Evolutionary conservation across 148 eudicot species (phyloP).

Genomic region (Rhododendron henanense): DNA sequence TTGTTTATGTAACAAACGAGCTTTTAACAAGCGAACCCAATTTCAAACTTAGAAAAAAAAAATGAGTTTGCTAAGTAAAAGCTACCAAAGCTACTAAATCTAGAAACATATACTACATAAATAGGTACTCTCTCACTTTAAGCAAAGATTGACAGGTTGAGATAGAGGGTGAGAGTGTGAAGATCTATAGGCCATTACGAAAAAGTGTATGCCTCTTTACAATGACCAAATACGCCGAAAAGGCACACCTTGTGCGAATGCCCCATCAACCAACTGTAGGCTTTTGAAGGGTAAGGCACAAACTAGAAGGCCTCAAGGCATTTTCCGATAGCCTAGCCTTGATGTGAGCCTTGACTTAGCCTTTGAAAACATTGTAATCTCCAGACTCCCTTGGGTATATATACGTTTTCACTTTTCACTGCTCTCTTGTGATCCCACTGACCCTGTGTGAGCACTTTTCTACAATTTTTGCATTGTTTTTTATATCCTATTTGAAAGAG

Average conservation of each 20-base stretch:
- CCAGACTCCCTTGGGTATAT: neutral
- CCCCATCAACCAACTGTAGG: neutral
- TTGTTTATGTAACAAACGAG: neutral
- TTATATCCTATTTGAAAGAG: neutral
- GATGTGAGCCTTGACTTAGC: neutral
- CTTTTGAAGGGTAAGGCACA: neutral
- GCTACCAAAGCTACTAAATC: neutral
- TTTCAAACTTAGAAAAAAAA: neutral
- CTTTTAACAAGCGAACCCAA: neutral
- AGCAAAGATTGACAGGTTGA: too few relatives aligned
- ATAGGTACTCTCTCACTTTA: too few relatives aligned
- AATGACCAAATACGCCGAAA: neutral
- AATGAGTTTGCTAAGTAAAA: neutral
- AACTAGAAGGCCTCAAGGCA: neutral
- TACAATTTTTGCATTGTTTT: neutral
- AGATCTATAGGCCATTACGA: neutral
- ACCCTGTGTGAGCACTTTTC: neutral
- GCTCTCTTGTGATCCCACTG: neutral
- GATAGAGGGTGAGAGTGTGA: neutral
- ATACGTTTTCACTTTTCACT: neutral
- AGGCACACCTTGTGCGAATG: neutral
- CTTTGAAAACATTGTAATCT: neutral
- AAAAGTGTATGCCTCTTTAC: neutral
- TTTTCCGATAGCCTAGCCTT: neutral
- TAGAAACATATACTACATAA: neutral